These are phyloP conservation scores for Spergularia marina DNA, from an alignment of 148 eudicot species.

Conservation along the genomic window DNA sequence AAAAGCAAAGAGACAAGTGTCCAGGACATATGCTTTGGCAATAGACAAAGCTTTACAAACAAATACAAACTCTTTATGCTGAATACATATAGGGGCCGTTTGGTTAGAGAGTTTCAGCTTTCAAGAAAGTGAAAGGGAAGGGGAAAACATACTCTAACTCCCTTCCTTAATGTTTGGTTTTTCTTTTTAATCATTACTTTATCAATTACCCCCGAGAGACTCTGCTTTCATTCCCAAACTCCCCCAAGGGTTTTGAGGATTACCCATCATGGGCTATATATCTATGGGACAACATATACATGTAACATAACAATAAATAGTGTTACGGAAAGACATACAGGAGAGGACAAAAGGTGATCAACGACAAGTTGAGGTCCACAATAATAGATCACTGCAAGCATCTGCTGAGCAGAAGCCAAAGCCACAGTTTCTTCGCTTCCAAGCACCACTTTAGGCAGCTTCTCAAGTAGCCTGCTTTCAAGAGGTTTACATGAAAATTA, in stretches of 20 bases:
- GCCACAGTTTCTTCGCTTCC: slow-evolving; percentile 76
- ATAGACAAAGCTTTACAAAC: background rate
- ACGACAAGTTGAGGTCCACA: slow-evolving; percentile 81
- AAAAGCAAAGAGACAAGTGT: background rate
- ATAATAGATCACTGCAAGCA: slow-evolving; percentile 74
- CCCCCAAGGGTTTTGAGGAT: no score
- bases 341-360: slow-evolving; percentile 66
- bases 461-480: slow-evolving; percentile 68
- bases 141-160: background rate
- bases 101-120: no score
- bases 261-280: no score
- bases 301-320: background rate
- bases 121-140: no score
- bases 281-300: slow-evolving; percentile 2
- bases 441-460: slow-evolving; percentile 78
- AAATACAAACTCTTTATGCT: background rate
- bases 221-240: no score
- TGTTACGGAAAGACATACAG: slow-evolving; percentile 50
- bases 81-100: background rate
- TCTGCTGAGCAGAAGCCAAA: slow-evolving; percentile 67
- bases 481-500: slow-evolving; percentile 2
- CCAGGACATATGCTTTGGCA: background rate
- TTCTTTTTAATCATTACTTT: no score
- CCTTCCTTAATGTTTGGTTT: no score
- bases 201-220: no score